Conservation (phyloP, 768 basidiomycete genomes). For the Tulasnella sp. region DNA sequence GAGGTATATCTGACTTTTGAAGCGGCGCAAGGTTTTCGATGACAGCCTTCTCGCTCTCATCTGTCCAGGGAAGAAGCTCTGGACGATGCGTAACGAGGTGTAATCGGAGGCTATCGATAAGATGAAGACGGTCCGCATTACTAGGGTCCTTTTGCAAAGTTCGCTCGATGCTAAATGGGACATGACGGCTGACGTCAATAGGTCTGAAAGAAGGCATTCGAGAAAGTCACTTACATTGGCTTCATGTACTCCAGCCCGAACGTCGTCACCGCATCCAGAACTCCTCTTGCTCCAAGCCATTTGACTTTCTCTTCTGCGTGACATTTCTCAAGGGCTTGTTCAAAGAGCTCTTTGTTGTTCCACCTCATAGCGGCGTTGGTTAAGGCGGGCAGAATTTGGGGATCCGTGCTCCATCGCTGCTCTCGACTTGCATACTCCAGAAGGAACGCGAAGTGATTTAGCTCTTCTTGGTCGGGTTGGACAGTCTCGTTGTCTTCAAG, state of each 20-base stretch:
- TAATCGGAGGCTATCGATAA: neutral
- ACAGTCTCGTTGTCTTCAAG: neutral
- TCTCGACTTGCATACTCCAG: neutral
- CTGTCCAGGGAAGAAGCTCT: neutral
- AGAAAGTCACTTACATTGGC: neutral
- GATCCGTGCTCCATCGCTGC: neutral
- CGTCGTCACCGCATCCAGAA: neutral
- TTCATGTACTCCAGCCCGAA: neutral
- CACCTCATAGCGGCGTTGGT: neutral
- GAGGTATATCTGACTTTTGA: neutral
- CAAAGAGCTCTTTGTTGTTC: neutral
- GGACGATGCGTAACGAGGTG: neutral
- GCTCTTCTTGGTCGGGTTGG: neutral
- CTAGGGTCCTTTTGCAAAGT: neutral
- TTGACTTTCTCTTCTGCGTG: neutral
- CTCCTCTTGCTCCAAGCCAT: neutral
- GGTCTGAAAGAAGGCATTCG: neutral
- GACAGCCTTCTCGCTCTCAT: neutral
- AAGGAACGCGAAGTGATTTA: neutral
- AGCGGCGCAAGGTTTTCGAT: neutral
- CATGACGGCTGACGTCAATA: neutral
- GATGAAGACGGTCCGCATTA: neutral
- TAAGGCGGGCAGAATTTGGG: neutral
- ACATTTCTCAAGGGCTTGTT: neutral
- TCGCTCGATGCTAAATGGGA: neutral